Conservation (phyloP, 176 grass and related monocot species). For the Ananas comosus region DNA sequence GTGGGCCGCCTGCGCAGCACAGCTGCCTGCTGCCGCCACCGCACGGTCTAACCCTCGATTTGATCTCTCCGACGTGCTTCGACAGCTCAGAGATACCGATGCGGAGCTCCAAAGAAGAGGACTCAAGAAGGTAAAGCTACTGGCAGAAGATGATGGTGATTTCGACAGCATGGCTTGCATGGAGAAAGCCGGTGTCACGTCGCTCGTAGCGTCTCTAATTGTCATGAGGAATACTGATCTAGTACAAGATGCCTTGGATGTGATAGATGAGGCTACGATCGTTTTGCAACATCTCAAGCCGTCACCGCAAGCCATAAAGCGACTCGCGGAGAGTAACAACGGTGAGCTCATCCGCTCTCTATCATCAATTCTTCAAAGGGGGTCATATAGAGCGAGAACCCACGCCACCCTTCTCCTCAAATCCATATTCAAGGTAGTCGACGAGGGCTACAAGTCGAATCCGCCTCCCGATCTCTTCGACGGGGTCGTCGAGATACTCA, state of each 20-base stretch:
- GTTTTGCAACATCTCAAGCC: constrained; percentile 14
- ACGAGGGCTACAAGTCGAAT: background rate
- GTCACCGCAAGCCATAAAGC: constrained; percentile 1
- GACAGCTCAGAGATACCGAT: background rate
- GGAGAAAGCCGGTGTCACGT: constrained; percentile 4
- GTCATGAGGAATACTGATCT: background rate
- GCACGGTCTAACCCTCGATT: background rate
- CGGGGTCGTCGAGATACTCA: constrained; percentile 15
- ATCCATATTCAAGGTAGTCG: constrained; percentile 4
- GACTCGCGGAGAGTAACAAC: background rate
- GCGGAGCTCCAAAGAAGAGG: background rate
- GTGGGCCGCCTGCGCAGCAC: background rate
- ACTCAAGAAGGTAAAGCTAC: background rate
- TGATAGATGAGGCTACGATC: background rate
- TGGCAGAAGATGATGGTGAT: background rate
- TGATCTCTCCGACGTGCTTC: background rate
- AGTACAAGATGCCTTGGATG: background rate
- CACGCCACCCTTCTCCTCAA: constrained; percentile 4
- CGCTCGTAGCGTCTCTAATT: constrained; percentile 12
- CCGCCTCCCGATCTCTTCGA: background rate
- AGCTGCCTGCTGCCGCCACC: background rate
- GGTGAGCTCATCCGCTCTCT: constrained; percentile 13
- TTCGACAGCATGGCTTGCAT: background rate
- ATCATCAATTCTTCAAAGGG: background rate
- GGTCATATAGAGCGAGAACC: background rate